A percentile compares a stretch with the other conserved stretches of the same genome.
These are phyloP conservation scores for Vigna unguiculata DNA, from an alignment of 306 rosid genomes.

Conservation along the genomic window DNA sequence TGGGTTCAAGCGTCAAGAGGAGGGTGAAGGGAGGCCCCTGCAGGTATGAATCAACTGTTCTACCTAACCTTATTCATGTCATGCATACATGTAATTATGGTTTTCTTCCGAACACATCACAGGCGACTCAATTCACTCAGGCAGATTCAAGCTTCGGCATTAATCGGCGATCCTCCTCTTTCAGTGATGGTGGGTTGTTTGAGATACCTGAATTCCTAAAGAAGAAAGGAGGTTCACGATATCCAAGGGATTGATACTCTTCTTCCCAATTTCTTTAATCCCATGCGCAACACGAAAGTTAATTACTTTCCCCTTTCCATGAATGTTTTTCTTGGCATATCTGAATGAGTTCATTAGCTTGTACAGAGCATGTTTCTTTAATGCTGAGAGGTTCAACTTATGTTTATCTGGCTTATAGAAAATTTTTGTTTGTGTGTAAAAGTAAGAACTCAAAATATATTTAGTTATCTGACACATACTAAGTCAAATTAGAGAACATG, in stretches of 20 bases:
- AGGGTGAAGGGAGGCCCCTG: constrained; percentile 68
- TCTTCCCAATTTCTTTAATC: background rate
- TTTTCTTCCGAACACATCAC: constrained; percentile 43
- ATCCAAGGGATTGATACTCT: constrained; percentile 65
- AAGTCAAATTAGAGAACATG: too few relatives aligned
- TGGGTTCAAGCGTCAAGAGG: constrained; percentile 94
- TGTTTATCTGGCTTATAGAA: constrained; percentile 9
- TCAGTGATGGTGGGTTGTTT: constrained; percentile 62
- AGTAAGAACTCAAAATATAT: too few relatives aligned
- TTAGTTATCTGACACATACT: too few relatives aligned
- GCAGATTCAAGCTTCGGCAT: constrained; percentile 60
- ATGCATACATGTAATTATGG: constrained; percentile 12
- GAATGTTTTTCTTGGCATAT: constrained; percentile 38
- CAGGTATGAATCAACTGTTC: constrained; percentile 55
- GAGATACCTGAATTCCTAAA: constrained; percentile 89
- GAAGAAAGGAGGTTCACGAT: constrained; percentile 84
- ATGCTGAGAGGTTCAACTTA: constrained; percentile 20
- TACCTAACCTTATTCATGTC: background rate
- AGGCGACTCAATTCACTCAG: constrained; percentile 67
- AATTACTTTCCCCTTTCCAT: background rate
- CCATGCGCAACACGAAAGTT: constrained; percentile 40
- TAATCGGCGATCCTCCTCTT: constrained; percentile 69
- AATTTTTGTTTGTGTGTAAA: too few relatives aligned
- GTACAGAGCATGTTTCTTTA: constrained; percentile 38
- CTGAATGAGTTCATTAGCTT: constrained; percentile 30